Evolutionary conservation across 116 monocot genomes (phyloP).

Genomic region (Posidonia oceanica): DNA sequence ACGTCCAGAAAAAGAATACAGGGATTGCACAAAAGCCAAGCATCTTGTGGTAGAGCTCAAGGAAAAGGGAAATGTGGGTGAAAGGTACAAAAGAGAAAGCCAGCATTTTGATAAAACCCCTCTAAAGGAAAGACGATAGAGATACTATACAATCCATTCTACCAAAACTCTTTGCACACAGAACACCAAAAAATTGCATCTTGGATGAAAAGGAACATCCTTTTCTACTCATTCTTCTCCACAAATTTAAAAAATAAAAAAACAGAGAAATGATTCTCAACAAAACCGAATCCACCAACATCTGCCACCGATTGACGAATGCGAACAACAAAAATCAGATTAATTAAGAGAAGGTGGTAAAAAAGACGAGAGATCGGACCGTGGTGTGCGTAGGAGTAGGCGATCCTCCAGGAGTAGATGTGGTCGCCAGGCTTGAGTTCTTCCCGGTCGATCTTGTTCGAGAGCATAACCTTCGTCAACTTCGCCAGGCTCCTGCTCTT

Average conservation of each 20-base stretch:
- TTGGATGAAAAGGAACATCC: too few relatives aligned
- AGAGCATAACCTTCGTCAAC: constrained; percentile 33
- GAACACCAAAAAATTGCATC: too few relatives aligned
- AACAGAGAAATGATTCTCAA: not conserved
- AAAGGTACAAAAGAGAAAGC: too few relatives aligned
- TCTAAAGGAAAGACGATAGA: too few relatives aligned
- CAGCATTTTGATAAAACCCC: too few relatives aligned
- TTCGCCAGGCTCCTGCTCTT: not conserved
- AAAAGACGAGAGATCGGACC: constrained; percentile 20
- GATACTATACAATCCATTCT: not conserved
- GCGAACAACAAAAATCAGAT: not conserved
- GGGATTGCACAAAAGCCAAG: too few relatives aligned
- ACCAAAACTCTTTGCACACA: too few relatives aligned
- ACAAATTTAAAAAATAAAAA: not conserved
- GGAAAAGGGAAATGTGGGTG: too few relatives aligned
- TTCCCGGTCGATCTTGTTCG: constrained; percentile 48
- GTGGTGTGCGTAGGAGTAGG: constrained; percentile 91
- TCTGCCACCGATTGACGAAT: not conserved
- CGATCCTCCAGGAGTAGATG: constrained; percentile 86
- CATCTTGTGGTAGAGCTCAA: too few relatives aligned
- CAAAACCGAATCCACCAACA: not conserved
- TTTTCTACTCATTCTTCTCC: too few relatives aligned
- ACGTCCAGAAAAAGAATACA: too few relatives aligned
- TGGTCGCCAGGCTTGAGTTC: constrained; percentile 84
- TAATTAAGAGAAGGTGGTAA: not conserved